A percentile compares a stretch with the other conserved stretches of the same genome.
Evolutionary conservation across 306 rosid species (phyloP).

Genomic region (Cicer bijugum): DNA sequence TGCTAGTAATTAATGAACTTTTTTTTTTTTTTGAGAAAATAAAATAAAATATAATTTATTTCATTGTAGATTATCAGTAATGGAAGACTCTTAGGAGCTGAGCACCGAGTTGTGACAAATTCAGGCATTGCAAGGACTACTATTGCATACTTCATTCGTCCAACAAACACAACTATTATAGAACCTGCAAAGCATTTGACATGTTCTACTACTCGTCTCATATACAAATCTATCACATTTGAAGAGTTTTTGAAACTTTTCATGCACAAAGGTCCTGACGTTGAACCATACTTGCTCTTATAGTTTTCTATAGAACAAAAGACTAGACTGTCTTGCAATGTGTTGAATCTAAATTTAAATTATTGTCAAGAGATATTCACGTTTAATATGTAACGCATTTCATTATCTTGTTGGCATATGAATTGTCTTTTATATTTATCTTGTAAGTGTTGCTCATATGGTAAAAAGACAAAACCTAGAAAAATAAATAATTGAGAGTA

Average conservation of each 20-base stretch:
- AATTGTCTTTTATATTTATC: too few relatives aligned
- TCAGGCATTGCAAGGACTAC: constrained; percentile 54
- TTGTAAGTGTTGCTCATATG: too few relatives aligned
- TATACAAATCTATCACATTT: constrained; percentile 49
- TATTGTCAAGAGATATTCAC: background rate
- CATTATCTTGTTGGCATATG: too few relatives aligned
- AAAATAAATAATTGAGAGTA: too few relatives aligned
- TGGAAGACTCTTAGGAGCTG: constrained; percentile 60
- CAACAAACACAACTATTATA: constrained; percentile 51
- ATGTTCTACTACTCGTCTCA: constrained; percentile 41
- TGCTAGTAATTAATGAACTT: background rate
- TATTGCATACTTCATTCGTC: constrained; percentile 56
- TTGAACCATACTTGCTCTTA: constrained; percentile 41
- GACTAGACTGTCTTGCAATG: too few relatives aligned
- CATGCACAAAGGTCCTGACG: constrained; percentile 39
- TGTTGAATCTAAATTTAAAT: too few relatives aligned
- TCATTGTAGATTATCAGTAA: constrained; percentile 58
- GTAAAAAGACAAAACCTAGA: too few relatives aligned
- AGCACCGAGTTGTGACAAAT: constrained; percentile 74
- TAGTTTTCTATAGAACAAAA: background rate
- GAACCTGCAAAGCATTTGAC: constrained; percentile 60
- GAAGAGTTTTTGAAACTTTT: constrained; percentile 53
- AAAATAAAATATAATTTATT: too few relatives aligned
- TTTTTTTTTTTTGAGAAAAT: background rate
- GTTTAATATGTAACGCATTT: too few relatives aligned